Conservation (phyloP, 345 rosid genomes). For the Citrus australasica region DNA sequence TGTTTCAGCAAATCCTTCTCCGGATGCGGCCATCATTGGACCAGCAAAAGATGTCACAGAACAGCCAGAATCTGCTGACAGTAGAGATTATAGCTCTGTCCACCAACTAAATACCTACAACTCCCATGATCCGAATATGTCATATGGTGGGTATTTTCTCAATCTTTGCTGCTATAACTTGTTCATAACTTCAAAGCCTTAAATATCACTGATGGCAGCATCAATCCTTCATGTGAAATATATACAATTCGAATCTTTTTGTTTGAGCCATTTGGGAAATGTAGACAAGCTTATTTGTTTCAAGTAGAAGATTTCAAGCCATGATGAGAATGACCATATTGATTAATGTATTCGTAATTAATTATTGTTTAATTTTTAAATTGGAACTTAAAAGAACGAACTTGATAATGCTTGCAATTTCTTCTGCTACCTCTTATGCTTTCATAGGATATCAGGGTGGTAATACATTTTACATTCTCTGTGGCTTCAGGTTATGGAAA, state of each 20-base stretch:
- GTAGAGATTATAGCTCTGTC: slow-evolving; percentile 24
- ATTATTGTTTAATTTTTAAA: neutral
- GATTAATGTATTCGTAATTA: neutral
- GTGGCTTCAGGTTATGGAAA: slow-evolving; percentile 44
- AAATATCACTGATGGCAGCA: neutral
- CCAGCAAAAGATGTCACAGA: slow-evolving; percentile 29
- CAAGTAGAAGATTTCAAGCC: neutral
- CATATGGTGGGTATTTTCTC: slow-evolving; percentile 36
- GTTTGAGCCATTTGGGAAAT: neutral
- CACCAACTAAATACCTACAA: slow-evolving; percentile 29
- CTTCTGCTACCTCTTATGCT: neutral
- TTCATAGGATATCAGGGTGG: neutral
- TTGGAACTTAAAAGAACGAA: neutral
- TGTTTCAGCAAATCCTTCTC: slow-evolving; percentile 48
- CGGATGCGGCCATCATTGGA: slow-evolving; percentile 39
- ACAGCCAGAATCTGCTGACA: slow-evolving; percentile 19
- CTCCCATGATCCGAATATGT: slow-evolving; percentile 35
- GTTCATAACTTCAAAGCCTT: neutral
- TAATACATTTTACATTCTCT: neutral
- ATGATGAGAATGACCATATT: neutral
- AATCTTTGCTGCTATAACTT: neutral
- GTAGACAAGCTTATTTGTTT: neutral
- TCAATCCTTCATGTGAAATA: neutral
- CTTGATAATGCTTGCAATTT: neutral
- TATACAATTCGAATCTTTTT: neutral